phyloP scores from a whole-genome alignment of 164 flowering plant species.

The Aristolochia californica region DNA sequence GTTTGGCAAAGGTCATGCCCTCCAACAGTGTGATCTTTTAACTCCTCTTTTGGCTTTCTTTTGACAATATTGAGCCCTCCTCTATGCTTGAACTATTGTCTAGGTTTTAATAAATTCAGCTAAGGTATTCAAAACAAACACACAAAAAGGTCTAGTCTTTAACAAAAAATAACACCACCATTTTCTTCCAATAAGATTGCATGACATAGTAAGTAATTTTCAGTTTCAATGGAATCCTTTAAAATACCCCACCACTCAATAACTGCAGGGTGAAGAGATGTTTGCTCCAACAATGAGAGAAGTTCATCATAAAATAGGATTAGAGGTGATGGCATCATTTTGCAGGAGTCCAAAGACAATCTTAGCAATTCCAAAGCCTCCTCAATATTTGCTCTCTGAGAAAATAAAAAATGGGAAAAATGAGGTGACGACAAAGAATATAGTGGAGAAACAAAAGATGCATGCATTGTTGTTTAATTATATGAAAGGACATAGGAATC shows the following conservation, averaged over 20 bases:
- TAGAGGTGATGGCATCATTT: conserved; percentile 39
- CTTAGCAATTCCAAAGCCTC: conserved; percentile 74
- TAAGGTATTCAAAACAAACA: no score
- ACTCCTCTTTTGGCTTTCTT: no score
- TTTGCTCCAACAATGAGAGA: conserved; percentile 27
- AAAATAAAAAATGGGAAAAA: conserved; percentile 6
- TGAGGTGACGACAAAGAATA: not conserved
- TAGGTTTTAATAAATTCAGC: no score
- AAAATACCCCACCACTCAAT: conserved; percentile 56
- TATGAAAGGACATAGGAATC: no score
- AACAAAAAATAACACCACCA: not conserved
- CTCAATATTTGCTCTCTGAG: conserved; percentile 49
- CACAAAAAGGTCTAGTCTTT: no score
- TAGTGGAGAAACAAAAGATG: not conserved
- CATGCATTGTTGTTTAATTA: no score
- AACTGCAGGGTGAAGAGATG: conserved; percentile 45
- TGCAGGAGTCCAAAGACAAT: conserved; percentile 56
- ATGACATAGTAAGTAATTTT: not conserved
- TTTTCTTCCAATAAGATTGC: not conserved
- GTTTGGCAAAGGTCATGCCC: no score
- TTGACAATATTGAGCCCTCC: no score
- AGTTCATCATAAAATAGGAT: conserved; percentile 72
- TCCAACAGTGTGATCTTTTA: no score
- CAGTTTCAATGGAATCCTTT: not conserved
- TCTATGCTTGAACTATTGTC: no score